These are phyloP conservation scores for Sarocladiaceae sp. DNA, from an alignment of 2,329 filamentous ascomycete genomes.

Conservation along the genomic window DNA sequence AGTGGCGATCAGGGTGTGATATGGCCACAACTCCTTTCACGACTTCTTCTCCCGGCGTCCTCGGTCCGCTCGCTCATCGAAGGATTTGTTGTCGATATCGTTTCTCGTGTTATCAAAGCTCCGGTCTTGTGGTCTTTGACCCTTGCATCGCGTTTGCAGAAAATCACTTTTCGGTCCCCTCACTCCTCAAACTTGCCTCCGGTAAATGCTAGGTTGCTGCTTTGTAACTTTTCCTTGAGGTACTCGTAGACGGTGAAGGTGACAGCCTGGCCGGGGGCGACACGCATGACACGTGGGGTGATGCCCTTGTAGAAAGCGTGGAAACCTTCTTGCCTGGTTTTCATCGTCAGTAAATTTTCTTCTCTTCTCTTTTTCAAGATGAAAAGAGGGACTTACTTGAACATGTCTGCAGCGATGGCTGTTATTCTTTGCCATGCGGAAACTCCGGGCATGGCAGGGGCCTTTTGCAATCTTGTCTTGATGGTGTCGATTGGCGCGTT, in stretches of 20 bases:
- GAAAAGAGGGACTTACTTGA: slow-evolving; percentile 52
- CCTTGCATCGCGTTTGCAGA: background rate
- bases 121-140: background rate
- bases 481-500: slow-evolving; percentile 99
- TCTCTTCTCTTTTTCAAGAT: background rate
- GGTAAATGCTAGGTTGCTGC: slow-evolving; percentile 55
- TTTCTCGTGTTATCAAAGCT: background rate
- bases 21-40: too few relatives aligned
- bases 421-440: slow-evolving; percentile 76
- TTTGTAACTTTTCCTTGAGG: slow-evolving; percentile 70
- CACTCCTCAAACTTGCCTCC: slow-evolving; percentile 67
- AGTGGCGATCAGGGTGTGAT: too few relatives aligned
- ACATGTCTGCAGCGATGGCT: slow-evolving; percentile 77
- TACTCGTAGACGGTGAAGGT: slow-evolving; percentile 76
- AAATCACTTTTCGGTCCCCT: background rate
- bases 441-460: slow-evolving; percentile 74
- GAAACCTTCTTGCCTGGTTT: slow-evolving; percentile 75
- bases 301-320: slow-evolving; percentile 99
- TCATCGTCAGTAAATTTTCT: background rate
- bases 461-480: slow-evolving; percentile 94
- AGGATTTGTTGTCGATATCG: background rate
- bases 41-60: slow-evolving; percentile 9
- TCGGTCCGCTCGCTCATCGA: slow-evolving; percentile 8
- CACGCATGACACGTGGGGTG: slow-evolving; percentile 94
- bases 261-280: slow-evolving; percentile 87